Percentiles rank a stretch among this genome's conserved stretches.
These are phyloP conservation scores for Mycena rebaudengoi DNA, from an alignment of 768 basidiomycete species.

Conservation along the genomic window DNA sequence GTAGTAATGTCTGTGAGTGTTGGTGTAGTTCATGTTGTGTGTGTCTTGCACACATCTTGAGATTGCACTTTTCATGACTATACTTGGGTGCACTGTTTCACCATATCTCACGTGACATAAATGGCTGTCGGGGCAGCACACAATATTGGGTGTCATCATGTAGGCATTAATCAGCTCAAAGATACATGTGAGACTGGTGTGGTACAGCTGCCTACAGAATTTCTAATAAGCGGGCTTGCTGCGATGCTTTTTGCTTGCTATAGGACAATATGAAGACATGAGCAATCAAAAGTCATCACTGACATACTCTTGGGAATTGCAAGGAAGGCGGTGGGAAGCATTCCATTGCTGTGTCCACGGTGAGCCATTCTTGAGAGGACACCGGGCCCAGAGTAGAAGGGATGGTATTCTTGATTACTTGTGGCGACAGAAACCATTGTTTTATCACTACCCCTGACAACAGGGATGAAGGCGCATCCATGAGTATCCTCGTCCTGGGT, in stretches of 20 bases:
- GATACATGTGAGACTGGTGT: constrained; percentile 28
- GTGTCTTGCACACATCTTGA: too few species aligned
- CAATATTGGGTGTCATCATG: constrained; percentile 30
- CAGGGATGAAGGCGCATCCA: constrained; percentile 28
- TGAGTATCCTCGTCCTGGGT: constrained; percentile 5
- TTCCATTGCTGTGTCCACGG: background rate
- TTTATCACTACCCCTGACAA: constrained; percentile 36
- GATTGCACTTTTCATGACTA: too few species aligned
- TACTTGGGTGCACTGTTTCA: too few species aligned
- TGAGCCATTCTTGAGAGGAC: constrained; percentile 5
- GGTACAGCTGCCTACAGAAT: constrained; percentile 22
- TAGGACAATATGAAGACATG: background rate
- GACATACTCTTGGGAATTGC: constrained; percentile 8
- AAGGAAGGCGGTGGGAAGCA: constrained; percentile 1
- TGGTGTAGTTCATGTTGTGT: too few species aligned
- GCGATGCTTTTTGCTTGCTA: constrained; percentile 9
- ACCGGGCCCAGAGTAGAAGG: constrained; percentile 34
- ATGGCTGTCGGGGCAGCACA: constrained; percentile 35
- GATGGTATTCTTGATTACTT: constrained; percentile 30
- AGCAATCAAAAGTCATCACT: background rate
- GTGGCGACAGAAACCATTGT: constrained; percentile 34
- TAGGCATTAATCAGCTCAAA: constrained; percentile 25
- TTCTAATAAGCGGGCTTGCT: constrained; percentile 5
- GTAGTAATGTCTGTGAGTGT: too few species aligned
- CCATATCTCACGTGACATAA: constrained; percentile 34